A percentile compares a stretch with the other conserved stretches of the same genome.
phyloP scores from a whole-genome alignment of 768 basidiomycete genomes.

The Suillus cothurnatus region DNA sequence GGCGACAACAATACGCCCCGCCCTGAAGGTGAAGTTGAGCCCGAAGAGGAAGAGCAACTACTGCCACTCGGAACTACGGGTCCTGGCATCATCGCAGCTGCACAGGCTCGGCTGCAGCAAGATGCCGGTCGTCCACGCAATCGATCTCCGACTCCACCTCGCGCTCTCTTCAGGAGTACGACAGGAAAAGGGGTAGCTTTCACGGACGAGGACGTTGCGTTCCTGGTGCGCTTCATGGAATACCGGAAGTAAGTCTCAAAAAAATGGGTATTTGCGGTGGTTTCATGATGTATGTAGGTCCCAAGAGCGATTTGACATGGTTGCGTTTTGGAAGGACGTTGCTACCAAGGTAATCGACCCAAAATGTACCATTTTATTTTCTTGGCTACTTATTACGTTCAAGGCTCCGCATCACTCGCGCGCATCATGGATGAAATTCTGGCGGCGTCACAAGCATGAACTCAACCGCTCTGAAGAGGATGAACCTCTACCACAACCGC shows the following conservation, averaged over 20 bases:
- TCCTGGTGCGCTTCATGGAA: conserved; percentile 75
- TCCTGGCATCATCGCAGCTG: conserved; percentile 48
- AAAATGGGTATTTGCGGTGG: not conserved
- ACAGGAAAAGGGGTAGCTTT: conserved; percentile 92
- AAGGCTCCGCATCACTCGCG: conserved; percentile 90
- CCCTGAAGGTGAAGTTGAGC: conserved; percentile 45
- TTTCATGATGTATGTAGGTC: conserved; percentile 38
- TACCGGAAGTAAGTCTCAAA: conserved; percentile 61
- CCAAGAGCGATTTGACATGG: conserved; percentile 70
- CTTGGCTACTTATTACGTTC: conserved; percentile 6
- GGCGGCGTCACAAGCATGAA: conserved; percentile 87
- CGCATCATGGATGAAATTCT: conserved; percentile 95
- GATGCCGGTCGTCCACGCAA: conserved; percentile 46
- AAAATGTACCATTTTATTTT: not conserved
- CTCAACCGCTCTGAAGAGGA: conserved; percentile 65
- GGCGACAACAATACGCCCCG: conserved; percentile 50
- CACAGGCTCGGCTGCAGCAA: conserved; percentile 42
- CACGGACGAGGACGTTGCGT: conserved; percentile 79
- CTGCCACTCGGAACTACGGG: conserved; percentile 36
- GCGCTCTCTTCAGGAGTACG: conserved; percentile 78
- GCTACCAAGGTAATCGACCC: conserved; percentile 53
- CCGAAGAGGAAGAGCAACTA: conserved; percentile 44
- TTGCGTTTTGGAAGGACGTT: conserved; percentile 78
- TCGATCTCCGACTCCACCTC: conserved; percentile 80
- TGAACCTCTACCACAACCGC: conserved; percentile 71